Percentiles rank a stretch among this genome's conserved stretches.
These are phyloP conservation scores for Fusarium caatingaense DNA, from an alignment of 2,329 filamentous ascomycete genomes.

Conservation along the genomic window DNA sequence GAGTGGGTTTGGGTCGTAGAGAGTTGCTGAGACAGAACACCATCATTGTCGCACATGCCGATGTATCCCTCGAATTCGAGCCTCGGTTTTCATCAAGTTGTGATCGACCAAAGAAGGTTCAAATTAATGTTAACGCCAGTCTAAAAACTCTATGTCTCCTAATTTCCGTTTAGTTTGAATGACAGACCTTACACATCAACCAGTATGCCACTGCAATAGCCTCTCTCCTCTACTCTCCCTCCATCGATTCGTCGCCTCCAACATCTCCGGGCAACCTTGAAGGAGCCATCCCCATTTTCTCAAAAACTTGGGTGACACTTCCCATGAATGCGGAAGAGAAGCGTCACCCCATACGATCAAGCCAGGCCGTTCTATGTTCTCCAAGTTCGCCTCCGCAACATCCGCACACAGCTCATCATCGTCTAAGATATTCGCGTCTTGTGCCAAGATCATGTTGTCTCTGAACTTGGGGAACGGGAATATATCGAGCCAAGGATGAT, in stretches of 20 bases:
- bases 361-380: slow-evolving; percentile 4
- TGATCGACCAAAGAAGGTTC: not conserved
- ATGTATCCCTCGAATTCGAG: not conserved
- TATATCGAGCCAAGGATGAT: slow-evolving; percentile 28
- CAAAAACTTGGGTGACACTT: slow-evolving; percentile 17
- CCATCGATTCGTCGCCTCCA: slow-evolving; percentile 25
- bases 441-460: slow-evolving; percentile 14
- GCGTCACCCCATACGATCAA: slow-evolving; percentile 31
- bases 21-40: not conserved
- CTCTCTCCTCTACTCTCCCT: slow-evolving; percentile 21
- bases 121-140: not conserved
- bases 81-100: no score
- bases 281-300: slow-evolving; percentile 29
- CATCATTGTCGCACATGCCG: not conserved
- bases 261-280: slow-evolving; percentile 14
- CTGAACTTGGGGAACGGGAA: slow-evolving; percentile 16
- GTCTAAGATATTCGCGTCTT: not conserved
- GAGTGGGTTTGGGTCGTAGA: not conserved
- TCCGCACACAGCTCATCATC: slow-evolving; percentile 18
- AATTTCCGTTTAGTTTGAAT: accelerated
- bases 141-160: accelerated
- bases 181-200: accelerated
- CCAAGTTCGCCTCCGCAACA: slow-evolving; percentile 6
- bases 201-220: not conserved
- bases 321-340: slow-evolving; percentile 14